These are phyloP conservation scores for Sutorius australiensis DNA, from an alignment of 768 basidiomycete genomes.

Conservation along the genomic window DNA sequence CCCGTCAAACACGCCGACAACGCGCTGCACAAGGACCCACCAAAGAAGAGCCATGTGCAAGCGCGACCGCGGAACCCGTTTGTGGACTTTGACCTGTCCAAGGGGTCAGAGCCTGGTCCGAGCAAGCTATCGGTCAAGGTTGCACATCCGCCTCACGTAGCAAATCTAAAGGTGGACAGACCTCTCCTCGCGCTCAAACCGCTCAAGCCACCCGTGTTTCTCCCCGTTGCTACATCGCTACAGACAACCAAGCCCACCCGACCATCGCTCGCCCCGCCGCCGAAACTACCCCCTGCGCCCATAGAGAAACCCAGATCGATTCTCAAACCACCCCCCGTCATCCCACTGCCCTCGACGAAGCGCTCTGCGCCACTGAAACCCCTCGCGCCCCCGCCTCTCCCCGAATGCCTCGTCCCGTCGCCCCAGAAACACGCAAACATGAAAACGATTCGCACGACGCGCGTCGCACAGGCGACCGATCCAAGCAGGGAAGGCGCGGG, in stretches of 20 bases:
- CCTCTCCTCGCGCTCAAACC: constrained; percentile 8
- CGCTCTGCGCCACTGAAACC: constrained; percentile 18
- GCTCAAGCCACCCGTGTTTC: constrained; percentile 16
- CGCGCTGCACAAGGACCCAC: neutral
- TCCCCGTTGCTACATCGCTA: neutral
- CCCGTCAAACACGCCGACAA: neutral
- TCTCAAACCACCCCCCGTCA: constrained; percentile 27
- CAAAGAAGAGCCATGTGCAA: constrained; percentile 7
- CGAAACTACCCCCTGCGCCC: constrained; percentile 5
- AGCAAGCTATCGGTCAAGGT: constrained; percentile 5
- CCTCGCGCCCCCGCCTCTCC: constrained; percentile 29
- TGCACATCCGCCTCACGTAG: constrained; percentile 1
- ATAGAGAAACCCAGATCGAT: constrained; percentile 21
- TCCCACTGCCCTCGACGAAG: constrained; percentile 21
- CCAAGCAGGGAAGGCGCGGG: constrained; percentile 46
- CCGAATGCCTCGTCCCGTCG: constrained; percentile 11
- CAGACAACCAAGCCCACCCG: neutral
- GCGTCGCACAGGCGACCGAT: constrained; percentile 51
- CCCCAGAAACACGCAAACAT: constrained; percentile 39
- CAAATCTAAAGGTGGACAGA: neutral
- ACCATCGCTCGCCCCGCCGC: constrained; percentile 4
- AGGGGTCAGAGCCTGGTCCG: constrained; percentile 5
- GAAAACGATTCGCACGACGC: constrained; percentile 49
- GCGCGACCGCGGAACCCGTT: constrained; percentile 23
- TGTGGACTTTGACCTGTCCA: constrained; percentile 4